Percentiles rank a stretch among this genome's conserved stretches.
phyloP scores from a whole-genome alignment of 2,329 filamentous ascomycete species.

The Trichothecium sympodiale region DNA sequence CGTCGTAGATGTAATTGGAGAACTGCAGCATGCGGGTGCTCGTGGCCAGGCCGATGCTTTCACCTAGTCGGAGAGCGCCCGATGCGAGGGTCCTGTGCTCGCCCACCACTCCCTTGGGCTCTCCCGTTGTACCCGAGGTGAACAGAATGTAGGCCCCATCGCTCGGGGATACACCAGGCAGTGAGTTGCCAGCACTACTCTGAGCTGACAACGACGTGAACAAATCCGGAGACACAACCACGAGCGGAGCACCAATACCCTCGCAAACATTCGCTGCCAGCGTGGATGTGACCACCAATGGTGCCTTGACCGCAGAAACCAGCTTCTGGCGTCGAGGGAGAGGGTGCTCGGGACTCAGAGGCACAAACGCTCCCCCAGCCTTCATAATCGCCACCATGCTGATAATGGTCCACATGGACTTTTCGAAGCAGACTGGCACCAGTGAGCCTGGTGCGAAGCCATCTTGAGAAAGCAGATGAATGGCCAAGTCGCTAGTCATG shows the following conservation, averaged over 20 bases:
- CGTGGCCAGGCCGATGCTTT: background rate
- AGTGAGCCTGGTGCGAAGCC: conserved; percentile 10
- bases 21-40: background rate
- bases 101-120: conserved; percentile 10
- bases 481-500: too few species aligned
- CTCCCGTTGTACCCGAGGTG: conserved; percentile 10
- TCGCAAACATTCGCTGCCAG: background rate
- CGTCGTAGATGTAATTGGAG: background rate
- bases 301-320: background rate
- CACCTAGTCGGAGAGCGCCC: background rate
- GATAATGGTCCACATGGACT: conserved; percentile 16
- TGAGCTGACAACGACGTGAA: background rate
- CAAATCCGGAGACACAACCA: too few species aligned
- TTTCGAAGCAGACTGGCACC: conserved; percentile 18
- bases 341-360: conserved; percentile 11
- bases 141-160: conserved; percentile 10
- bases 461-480: too few species aligned
- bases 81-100: conserved; percentile 5
- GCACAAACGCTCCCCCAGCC: conserved; percentile 13
- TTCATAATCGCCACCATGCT: conserved; percentile 16
- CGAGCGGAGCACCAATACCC: too few species aligned
- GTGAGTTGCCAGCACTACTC: too few species aligned
- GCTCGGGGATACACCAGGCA: too few species aligned
- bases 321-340: conserved; percentile 6
- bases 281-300: too few species aligned